Evolutionary conservation across 495 filamentous ascomycete species (phyloP).

Genomic region (Aspergillus heteromorphus): DNA sequence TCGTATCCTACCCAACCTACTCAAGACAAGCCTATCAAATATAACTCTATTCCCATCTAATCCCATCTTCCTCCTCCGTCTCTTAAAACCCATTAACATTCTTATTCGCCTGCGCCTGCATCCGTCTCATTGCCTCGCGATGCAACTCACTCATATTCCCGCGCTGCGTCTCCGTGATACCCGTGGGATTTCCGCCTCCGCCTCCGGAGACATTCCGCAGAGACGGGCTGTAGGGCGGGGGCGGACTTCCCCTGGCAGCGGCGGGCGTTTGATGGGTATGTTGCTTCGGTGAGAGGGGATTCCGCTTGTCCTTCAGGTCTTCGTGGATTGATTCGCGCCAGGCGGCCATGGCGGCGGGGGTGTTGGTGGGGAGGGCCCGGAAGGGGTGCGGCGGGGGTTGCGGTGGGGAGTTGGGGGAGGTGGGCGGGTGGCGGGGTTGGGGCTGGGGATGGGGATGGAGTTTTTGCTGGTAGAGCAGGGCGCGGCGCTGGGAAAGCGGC

Average conservation of each 20-base stretch:
- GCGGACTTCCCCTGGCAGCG: constrained; percentile 14
- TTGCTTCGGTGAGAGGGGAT: constrained; percentile 28
- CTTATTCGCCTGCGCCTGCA: constrained; percentile 70
- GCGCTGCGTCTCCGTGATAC: constrained; percentile 71
- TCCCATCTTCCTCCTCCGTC: too few relatives aligned
- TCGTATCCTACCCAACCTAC: too few relatives aligned
- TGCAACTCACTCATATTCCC: constrained; percentile 73
- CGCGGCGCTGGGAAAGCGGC: constrained; percentile 64
- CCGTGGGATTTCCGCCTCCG: constrained; percentile 46
- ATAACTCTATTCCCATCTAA: too few relatives aligned
- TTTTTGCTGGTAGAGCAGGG: constrained; percentile 40
- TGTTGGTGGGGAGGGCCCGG: constrained; percentile 31
- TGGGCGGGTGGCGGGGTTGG: constrained; percentile 14
- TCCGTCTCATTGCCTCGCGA: constrained; percentile 70
- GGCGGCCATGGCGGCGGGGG: constrained; percentile 61
- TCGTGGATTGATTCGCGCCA: constrained; percentile 69
- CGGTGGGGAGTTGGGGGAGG: constrained; percentile 13
- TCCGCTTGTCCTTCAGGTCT: constrained; percentile 45
- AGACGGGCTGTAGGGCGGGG: constrained; percentile 34
- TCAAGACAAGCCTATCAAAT: too few relatives aligned
- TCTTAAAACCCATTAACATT: constrained; percentile 15
- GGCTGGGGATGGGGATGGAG: background rate
- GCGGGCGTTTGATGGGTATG: constrained; percentile 2
- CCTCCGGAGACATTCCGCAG: too few relatives aligned
- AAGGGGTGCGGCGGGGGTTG: constrained; percentile 15